Percentiles rank a stretch among this genome's conserved stretches.
phyloP scores from a whole-genome alignment of 805 yeast genomes.

The Spathaspora passalidarum region DNA sequence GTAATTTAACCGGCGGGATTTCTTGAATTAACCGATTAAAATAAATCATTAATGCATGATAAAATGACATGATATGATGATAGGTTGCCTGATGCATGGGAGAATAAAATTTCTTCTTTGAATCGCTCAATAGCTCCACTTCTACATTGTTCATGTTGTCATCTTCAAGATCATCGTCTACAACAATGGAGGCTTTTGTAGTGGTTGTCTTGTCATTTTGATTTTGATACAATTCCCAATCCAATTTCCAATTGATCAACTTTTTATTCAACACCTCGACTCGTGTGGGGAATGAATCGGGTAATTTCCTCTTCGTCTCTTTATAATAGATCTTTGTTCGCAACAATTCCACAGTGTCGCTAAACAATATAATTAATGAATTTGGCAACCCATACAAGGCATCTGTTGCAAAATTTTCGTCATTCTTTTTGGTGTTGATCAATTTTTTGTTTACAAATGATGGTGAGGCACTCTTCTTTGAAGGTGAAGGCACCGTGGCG shows the following conservation, averaged over 20 bases:
- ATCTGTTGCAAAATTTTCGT: slow-evolving; percentile 66
- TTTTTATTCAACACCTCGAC: slow-evolving; percentile 39
- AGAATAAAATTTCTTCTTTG: slow-evolving; percentile 36
- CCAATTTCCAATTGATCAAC: slow-evolving; percentile 65
- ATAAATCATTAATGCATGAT: slow-evolving; percentile 68
- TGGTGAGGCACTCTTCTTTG: slow-evolving; percentile 27
- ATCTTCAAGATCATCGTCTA: slow-evolving; percentile 8
- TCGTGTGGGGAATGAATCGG: slow-evolving; percentile 20
- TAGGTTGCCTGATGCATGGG: slow-evolving; percentile 68
- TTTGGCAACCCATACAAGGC: slow-evolving; percentile 84
- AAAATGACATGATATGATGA: slow-evolving; percentile 79
- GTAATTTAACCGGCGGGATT: slow-evolving; percentile 54
- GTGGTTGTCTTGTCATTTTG: slow-evolving; percentile 2
- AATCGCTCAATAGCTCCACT: slow-evolving; percentile 9
- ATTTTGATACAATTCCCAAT: slow-evolving; percentile 58
- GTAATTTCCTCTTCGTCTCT: slow-evolving; percentile 23
- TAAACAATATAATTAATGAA: slow-evolving; percentile 67
- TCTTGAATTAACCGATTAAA: slow-evolving; percentile 63
- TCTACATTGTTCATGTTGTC: slow-evolving; percentile 8
- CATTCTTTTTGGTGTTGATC: slow-evolving; percentile 47
- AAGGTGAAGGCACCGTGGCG: slow-evolving; percentile 3
- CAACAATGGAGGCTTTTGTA: slow-evolving; percentile 1
- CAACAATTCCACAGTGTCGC: slow-evolving; percentile 66
- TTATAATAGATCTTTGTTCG: slow-evolving; percentile 57
- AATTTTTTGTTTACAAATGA: slow-evolving; percentile 40